These are phyloP conservation scores for Pleurotus platypus DNA, from an alignment of 768 basidiomycete species.

Conservation along the genomic window DNA sequence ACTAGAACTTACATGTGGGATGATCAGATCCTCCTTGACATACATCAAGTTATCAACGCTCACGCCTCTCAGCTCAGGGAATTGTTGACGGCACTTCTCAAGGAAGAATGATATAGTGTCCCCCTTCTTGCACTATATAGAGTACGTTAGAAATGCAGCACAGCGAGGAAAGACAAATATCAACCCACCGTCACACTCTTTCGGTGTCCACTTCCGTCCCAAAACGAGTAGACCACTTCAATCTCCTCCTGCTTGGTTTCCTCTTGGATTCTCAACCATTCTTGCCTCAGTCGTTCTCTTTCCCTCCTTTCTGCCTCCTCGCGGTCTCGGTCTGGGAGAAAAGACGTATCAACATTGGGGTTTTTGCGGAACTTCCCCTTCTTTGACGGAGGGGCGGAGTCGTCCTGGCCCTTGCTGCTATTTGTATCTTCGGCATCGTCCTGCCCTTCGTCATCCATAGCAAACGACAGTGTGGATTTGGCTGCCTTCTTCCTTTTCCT, in stretches of 20 bases:
- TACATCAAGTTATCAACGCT: slow-evolving; percentile 98
- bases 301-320: slow-evolving; percentile 90
- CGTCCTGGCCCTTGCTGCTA: slow-evolving; percentile 32
- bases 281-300: slow-evolving; percentile 82
- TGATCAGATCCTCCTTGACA: slow-evolving; percentile 98
- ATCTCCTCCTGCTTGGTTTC: slow-evolving; percentile 69
- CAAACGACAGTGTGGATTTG: slow-evolving; percentile 90
- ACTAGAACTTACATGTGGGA: slow-evolving; percentile 74
- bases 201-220: slow-evolving; percentile 97
- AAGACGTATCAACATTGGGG: slow-evolving; percentile 95
- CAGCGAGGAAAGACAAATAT: neutral
- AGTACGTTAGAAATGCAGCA: too few species aligned
- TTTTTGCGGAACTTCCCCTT: slow-evolving; percentile 88
- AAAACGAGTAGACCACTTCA: slow-evolving; percentile 93
- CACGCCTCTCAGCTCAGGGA: slow-evolving; percentile 86
- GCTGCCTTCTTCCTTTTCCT: slow-evolving; percentile 93
- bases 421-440: slow-evolving; percentile 25
- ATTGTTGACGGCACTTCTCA: slow-evolving; percentile 90
- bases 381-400: slow-evolving; percentile 54
- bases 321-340: slow-evolving; percentile 95
- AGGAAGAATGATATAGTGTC: slow-evolving; percentile 85
- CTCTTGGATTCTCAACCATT: slow-evolving; percentile 80
- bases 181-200: slow-evolving; percentile 81
- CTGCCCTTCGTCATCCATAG: slow-evolving; percentile 71
- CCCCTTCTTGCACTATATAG: slow-evolving; percentile 89